Percentiles rank a stretch among this genome's conserved stretches.
phyloP scores from a whole-genome alignment of 768 basidiomycete species.

The Russula dissimulans region DNA sequence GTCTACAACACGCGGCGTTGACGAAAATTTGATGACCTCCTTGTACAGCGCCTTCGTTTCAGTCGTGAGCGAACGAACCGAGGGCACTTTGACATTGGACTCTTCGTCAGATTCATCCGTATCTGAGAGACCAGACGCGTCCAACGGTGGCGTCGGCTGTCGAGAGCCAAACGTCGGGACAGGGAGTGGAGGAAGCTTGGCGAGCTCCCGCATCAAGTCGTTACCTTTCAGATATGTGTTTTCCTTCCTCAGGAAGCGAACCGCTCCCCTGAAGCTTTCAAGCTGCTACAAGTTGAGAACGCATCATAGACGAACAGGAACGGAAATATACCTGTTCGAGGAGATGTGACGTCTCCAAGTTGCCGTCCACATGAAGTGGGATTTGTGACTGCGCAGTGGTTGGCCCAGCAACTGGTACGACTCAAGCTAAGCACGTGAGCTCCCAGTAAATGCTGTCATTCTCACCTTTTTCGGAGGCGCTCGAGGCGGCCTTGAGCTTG shows the following conservation, averaged over 20 bases:
- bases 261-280: constrained; percentile 81
- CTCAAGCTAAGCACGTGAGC: constrained; percentile 2
- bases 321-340: constrained; percentile 62
- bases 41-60: constrained; percentile 83
- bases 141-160: constrained; percentile 55
- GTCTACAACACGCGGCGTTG: constrained; percentile 80
- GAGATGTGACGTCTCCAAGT: constrained; percentile 78
- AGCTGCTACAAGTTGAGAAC: constrained; percentile 41
- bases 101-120: constrained; percentile 52
- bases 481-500: constrained; percentile 62
- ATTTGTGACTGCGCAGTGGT: constrained; percentile 50
- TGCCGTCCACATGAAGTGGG: constrained; percentile 62
- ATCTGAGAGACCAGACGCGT: constrained; percentile 57
- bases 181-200: constrained; percentile 58
- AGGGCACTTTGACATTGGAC: constrained; percentile 32
- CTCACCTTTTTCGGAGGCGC: constrained; percentile 62
- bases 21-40: constrained; percentile 82
- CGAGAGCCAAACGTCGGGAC: constrained; percentile 39
- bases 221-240: constrained; percentile 92
- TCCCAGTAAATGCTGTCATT: not conserved
- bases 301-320: not conserved
- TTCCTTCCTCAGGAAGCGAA: constrained; percentile 88
- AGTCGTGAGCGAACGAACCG: constrained; percentile 58
- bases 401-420: constrained; percentile 32
- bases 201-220: constrained; percentile 78